Conservation (phyloP, 306 rosid species). For the Malus sylvestris region DNA sequence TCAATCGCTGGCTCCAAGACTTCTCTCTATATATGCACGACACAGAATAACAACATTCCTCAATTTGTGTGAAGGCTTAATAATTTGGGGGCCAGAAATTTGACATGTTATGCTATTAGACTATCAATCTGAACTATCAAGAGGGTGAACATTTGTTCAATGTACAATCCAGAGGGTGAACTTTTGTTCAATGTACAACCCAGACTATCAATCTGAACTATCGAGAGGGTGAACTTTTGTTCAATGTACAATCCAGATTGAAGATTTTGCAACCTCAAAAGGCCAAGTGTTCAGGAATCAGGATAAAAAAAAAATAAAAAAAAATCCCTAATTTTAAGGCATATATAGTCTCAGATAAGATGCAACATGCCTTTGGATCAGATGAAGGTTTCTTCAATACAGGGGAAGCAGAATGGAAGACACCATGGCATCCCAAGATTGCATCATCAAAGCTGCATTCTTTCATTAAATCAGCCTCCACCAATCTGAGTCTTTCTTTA, state of each 20-base stretch:
- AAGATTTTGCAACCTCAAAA: not conserved
- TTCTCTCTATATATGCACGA: slow-evolving; percentile 34
- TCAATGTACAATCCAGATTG: not conserved
- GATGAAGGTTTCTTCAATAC: slow-evolving; percentile 46
- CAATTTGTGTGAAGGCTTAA: not conserved
- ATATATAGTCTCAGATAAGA: not conserved
- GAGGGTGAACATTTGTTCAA: not conserved
- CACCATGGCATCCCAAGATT: slow-evolving; percentile 70
- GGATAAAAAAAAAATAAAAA: too few species aligned
- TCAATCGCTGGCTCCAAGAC: slow-evolving; percentile 63
- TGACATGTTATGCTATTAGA: not conserved
- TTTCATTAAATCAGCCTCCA: slow-evolving; percentile 67
- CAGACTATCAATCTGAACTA: not conserved
- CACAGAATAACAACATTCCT: not conserved
- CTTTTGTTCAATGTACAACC: not conserved
- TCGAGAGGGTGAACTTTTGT: not conserved
- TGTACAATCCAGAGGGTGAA: not conserved
- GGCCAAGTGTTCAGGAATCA: not conserved
- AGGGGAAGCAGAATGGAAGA: slow-evolving; percentile 91
- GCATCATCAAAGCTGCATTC: slow-evolving; percentile 78
- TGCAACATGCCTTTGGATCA: slow-evolving; percentile 56
- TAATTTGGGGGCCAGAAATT: not conserved
- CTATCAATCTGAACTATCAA: not conserved
- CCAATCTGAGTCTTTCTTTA: slow-evolving; percentile 55
- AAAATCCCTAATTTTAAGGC: not conserved